These are phyloP conservation scores for Backusella tarrabulga DNA, from an alignment of 192 early-diverging fungal genomes.

Conservation along the genomic window DNA sequence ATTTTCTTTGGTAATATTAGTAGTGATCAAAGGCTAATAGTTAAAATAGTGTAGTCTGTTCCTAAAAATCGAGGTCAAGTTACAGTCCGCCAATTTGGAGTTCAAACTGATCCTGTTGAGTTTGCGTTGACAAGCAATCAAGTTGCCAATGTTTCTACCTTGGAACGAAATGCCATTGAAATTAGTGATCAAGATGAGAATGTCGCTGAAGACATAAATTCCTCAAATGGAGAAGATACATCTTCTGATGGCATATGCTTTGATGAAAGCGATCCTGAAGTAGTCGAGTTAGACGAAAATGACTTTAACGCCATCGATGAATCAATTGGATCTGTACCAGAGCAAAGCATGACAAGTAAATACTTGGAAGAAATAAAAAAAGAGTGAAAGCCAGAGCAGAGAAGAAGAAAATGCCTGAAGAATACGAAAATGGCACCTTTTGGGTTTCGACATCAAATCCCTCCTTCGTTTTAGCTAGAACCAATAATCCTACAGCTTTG, in stretches of 20 bases:
- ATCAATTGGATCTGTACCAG: neutral
- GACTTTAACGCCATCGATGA: neutral
- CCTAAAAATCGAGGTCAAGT: neutral
- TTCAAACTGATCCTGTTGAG: neutral
- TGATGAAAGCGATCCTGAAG: neutral
- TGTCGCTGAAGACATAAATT: neutral
- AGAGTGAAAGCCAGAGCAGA: too few relatives aligned
- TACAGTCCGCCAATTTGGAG: neutral
- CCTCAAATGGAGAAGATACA: neutral
- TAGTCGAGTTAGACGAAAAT: neutral
- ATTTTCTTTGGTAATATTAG: too few relatives aligned
- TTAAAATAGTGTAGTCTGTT: neutral
- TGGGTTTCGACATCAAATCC: too few relatives aligned
- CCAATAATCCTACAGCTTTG: neutral
- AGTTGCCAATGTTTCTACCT: neutral
- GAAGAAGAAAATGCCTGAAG: too few relatives aligned
- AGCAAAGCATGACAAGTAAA: neutral
- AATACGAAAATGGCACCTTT: too few relatives aligned
- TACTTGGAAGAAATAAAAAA: neutral
- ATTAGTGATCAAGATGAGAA: neutral
- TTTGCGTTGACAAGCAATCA: neutral
- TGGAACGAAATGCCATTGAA: neutral
- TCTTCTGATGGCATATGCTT: too few relatives aligned
- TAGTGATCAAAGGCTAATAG: too few relatives aligned
- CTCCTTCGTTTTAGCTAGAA: neutral